Percentiles rank a stretch among this genome's conserved stretches.
Evolutionary conservation across 2,329 filamentous ascomycete species (phyloP).

Genomic region (Trichoderma citrinoviride): DNA sequence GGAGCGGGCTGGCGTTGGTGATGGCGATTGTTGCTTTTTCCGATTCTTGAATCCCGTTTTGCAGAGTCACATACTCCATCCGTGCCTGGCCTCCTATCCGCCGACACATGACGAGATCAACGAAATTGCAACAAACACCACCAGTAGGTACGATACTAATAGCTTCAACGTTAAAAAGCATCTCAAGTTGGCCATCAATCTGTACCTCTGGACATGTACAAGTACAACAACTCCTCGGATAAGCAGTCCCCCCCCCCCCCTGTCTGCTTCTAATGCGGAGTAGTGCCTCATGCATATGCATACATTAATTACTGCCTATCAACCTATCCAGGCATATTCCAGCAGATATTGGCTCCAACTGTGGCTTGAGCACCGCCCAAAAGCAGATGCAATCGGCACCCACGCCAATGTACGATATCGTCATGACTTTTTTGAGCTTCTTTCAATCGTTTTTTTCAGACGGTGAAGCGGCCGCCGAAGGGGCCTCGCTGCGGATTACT

Average conservation of each 20-base stretch:
- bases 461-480: constrained; percentile 1
- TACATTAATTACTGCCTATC: neutral
- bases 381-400: constrained; percentile 9
- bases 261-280: neutral
- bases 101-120: neutral
- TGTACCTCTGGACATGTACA: neutral
- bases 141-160: too few species aligned
- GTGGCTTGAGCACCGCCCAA: constrained; percentile 19
- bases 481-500: neutral
- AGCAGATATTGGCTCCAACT: constrained; percentile 11
- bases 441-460: neutral
- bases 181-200: too few species aligned
- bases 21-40: neutral
- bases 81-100: neutral
- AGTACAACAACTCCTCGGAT: constrained; percentile 6
- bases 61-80: neutral
- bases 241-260: neutral
- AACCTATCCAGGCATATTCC: neutral
- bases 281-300: constrained; percentile 3
- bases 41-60: neutral
- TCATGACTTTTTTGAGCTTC: constrained; percentile 9
- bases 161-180: constrained; percentile 5
- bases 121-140: neutral
- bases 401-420: constrained; percentile 21
- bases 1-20: constrained; percentile 15